Percentiles rank a stretch among this genome's conserved stretches.
phyloP scores from a whole-genome alignment of 345 rosid genomes.

The Corchorus capsularis region DNA sequence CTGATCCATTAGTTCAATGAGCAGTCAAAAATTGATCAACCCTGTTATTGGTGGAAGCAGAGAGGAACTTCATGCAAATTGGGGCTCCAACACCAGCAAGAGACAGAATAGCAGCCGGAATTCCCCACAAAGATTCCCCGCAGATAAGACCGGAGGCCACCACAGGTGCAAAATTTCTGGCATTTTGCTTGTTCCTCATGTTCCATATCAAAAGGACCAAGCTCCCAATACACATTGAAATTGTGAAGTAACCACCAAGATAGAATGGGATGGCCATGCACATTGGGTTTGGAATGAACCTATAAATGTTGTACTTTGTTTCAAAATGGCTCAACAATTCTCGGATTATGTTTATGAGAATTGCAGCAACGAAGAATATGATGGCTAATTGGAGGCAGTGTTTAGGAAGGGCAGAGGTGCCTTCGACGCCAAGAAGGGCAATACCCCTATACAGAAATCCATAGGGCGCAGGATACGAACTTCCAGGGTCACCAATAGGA shows the following conservation, averaged over 20 bases:
- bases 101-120: conserved; percentile 83
- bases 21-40: conserved; percentile 50
- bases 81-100: conserved; percentile 68
- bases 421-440: conserved; percentile 76
- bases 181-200: conserved; percentile 49
- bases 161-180: conserved; percentile 58
- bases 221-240: conserved; percentile 90
- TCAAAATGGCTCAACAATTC: conserved; percentile 39
- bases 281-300: conserved; percentile 88
- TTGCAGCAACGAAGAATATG: conserved; percentile 49
- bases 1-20: too few relatives aligned
- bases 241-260: conserved; percentile 77
- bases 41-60: conserved; percentile 49
- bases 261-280: conserved; percentile 97
- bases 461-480: conserved; percentile 81
- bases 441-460: conserved; percentile 70
- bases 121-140: conserved; percentile 85
- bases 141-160: conserved; percentile 90
- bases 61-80: conserved; percentile 92
- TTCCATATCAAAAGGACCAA: conserved; percentile 73
- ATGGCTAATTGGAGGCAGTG: conserved; percentile 61
- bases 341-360: conserved; percentile 42
- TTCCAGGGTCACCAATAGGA: conserved; percentile 59
- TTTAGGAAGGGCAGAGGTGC: conserved; percentile 64
- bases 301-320: conserved; percentile 34